Conservation (phyloP, 768 basidiomycete genomes). For the Galerina sulciceps region DNA sequence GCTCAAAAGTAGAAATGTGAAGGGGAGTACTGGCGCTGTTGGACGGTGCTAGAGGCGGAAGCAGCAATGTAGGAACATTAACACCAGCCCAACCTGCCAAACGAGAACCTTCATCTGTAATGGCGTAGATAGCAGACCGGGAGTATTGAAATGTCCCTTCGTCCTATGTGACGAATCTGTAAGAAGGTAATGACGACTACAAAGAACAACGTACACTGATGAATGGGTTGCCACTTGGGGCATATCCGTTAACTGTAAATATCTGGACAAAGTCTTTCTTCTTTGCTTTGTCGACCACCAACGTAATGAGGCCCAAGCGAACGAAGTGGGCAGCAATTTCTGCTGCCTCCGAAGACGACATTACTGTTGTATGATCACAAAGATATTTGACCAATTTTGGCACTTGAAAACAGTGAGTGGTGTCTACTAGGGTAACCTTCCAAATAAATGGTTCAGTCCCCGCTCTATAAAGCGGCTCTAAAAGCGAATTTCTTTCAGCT, state of each 20-base stretch:
- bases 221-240: constrained; percentile 5
- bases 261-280: not conserved
- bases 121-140: constrained; percentile 4
- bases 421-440: constrained; percentile 4
- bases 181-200: not conserved
- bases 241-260: constrained; percentile 6
- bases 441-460: constrained; percentile 1
- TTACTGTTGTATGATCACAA: constrained; percentile 4
- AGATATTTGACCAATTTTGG: constrained; percentile 3
- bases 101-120: constrained; percentile 12
- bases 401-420: constrained; percentile 11
- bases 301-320: constrained; percentile 8
- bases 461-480: constrained; percentile 1
- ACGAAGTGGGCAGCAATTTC: constrained; percentile 16
- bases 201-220: not conserved
- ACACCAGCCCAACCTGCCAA: constrained; percentile 9
- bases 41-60: not conserved
- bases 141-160: constrained; percentile 9
- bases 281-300: constrained; percentile 5
- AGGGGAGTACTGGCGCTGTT: not conserved
- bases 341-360: constrained; percentile 9
- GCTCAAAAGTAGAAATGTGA: not conserved
- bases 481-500: not conserved
- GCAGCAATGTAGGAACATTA: not conserved
- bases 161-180: not conserved